A percentile compares a stretch with the other conserved stretches of the same genome.
Conservation (phyloP, 2,329 filamentous ascomycete species). For the Aureobasidium sp. region DNA sequence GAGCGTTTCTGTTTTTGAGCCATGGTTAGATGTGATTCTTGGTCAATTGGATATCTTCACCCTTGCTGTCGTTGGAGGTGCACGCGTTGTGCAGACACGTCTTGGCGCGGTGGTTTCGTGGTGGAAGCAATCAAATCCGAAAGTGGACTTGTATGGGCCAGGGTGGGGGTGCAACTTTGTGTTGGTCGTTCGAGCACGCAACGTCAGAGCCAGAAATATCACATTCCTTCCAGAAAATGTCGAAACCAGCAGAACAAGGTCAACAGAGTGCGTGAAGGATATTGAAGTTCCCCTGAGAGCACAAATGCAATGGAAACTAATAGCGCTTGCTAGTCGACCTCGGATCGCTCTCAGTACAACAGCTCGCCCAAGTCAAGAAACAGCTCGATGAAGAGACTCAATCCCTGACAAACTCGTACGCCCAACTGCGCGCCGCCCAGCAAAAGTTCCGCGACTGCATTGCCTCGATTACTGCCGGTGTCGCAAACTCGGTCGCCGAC, state of each 20-base stretch:
- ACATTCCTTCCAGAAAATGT: not conserved
- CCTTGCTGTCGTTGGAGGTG: not conserved
- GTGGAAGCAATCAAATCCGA: not conserved
- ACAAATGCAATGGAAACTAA: not conserved
- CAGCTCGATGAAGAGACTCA: conserved; percentile 94
- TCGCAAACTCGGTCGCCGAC: conserved; percentile 29
- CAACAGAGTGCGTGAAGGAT: not conserved
- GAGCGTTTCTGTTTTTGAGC: conserved; percentile 26
- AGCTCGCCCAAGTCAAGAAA: conserved; percentile 87
- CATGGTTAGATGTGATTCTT: not conserved
- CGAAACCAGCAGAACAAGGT: not conserved
- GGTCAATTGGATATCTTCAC: not conserved
- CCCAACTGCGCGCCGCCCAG: conserved; percentile 82
- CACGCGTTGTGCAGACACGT: not conserved
- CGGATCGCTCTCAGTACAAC: conserved; percentile 68
- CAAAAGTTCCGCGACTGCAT: conserved; percentile 88
- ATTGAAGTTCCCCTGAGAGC: too few species aligned
- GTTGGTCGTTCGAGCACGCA: not conserved
- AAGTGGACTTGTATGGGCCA: not conserved
- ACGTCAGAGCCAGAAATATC: not conserved
- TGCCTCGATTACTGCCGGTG: conserved; percentile 53
- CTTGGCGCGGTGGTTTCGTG: conserved; percentile 5
- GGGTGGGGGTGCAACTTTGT: not conserved
- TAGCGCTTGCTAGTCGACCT: conserved; percentile 50
- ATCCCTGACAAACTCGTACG: conserved; percentile 83